Conservation (phyloP, 2,329 filamentous ascomycete species). For the Apiospora rasikravindrae region DNA sequence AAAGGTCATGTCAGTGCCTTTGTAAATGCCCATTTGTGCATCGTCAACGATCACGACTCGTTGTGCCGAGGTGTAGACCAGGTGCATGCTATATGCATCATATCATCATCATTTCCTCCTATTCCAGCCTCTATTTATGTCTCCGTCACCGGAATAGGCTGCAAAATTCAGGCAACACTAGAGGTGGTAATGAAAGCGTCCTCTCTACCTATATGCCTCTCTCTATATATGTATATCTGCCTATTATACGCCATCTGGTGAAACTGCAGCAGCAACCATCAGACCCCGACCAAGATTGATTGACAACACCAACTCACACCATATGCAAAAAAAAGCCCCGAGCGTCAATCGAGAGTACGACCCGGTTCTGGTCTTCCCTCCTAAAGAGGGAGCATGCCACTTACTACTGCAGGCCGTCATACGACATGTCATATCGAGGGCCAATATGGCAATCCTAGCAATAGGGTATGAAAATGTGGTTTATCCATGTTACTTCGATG, state of each 20-base stretch:
- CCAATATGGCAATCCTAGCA: conserved; percentile 6
- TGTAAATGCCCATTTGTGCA: not conserved
- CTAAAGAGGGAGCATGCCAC: not conserved
- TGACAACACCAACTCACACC: not conserved
- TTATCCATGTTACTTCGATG: not conserved
- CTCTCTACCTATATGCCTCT: not conserved
- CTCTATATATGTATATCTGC: not conserved
- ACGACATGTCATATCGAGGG: not conserved
- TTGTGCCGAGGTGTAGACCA: not conserved
- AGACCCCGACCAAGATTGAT: not conserved
- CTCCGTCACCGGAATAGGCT: not conserved
- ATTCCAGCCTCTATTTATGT: no score
- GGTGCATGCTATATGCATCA: not conserved
- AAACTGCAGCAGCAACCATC: not conserved
- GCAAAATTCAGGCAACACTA: not conserved
- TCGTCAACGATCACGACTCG: not conserved
- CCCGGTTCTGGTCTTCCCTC: not conserved
- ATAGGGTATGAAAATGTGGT: not conserved
- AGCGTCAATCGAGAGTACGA: not conserved
- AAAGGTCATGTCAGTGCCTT: not conserved
- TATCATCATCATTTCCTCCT: not conserved
- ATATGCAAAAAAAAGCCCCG: not conserved
- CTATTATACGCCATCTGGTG: not conserved
- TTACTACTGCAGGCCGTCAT: not conserved
- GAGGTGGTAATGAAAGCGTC: not conserved